These are phyloP conservation scores for Camelina sativa DNA, from an alignment of 345 rosid species.

Conservation along the genomic window DNA sequence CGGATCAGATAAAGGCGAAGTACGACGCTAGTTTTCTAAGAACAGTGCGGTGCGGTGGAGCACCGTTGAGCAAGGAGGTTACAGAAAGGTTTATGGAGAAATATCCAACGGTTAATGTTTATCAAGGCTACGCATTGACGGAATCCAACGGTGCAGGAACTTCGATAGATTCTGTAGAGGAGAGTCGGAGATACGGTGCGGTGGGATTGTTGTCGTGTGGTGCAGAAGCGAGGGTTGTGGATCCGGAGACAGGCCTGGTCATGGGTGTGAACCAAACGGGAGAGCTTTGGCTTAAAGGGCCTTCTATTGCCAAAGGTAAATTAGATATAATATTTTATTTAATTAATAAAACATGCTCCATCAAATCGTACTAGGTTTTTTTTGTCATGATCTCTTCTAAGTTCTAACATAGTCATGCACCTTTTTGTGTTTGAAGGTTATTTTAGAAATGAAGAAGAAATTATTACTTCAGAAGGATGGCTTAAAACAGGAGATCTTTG, in stretches of 20 bases:
- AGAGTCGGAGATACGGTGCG: conserved; percentile 50
- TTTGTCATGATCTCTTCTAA: no score
- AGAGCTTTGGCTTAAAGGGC: conserved; percentile 65
- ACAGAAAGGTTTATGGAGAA: conserved; percentile 61
- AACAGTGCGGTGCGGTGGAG: conserved; percentile 67
- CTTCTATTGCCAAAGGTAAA: conserved; percentile 28
- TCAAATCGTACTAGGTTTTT: no score
- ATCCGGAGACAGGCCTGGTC: neutral
- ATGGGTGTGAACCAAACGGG: conserved; percentile 56
- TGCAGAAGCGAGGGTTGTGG: conserved; percentile 15
- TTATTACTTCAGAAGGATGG: conserved; percentile 77
- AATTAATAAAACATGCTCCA: no score
- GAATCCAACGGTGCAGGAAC: conserved; percentile 79
- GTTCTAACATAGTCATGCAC: no score
- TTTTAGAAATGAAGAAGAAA: conserved; percentile 62
- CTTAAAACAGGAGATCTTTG: conserved; percentile 87
- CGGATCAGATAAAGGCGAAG: conserved; percentile 51
- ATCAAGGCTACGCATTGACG: conserved; percentile 77
- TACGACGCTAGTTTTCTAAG: conserved; percentile 65
- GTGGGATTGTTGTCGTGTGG: conserved; percentile 13
- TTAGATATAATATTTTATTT: no score
- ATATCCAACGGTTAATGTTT: conserved; percentile 61
- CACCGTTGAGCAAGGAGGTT: conserved; percentile 82
- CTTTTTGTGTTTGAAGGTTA: conserved; percentile 53
- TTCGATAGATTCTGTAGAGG: conserved; percentile 66